phyloP scores from a whole-genome alignment of 2,329 filamentous ascomycete species.

The Zymoseptoria pseudotritici region DNA sequence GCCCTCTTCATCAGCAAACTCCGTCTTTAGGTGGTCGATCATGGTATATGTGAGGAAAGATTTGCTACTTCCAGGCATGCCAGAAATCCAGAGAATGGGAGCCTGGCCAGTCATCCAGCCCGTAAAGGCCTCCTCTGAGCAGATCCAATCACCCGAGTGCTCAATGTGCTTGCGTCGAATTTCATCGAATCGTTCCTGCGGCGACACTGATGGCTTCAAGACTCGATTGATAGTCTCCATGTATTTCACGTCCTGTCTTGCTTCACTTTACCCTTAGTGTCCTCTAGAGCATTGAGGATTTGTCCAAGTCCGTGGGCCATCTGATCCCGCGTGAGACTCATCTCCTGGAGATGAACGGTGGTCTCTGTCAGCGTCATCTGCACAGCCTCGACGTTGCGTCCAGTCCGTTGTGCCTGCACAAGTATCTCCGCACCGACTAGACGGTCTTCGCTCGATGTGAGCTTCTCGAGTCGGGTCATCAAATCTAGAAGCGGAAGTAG shows the following conservation, averaged over 20 bases:
- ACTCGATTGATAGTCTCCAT: constrained; percentile 36
- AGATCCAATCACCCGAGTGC: constrained; percentile 43
- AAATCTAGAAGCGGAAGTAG: constrained; percentile 16
- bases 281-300: constrained; percentile 5
- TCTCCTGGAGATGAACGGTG: background rate
- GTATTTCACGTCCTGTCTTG: constrained; percentile 15
- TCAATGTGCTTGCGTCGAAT: constrained; percentile 36
- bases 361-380: constrained; percentile 4
- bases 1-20: constrained; percentile 24
- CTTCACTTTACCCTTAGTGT: constrained; percentile 3
- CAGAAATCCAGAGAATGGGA: constrained; percentile 39
- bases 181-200: constrained; percentile 37
- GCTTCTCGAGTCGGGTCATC: constrained; percentile 34
- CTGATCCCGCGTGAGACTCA: background rate
- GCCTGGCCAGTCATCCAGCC: constrained; percentile 35
- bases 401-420: constrained; percentile 11
- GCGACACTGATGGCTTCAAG: constrained; percentile 37
- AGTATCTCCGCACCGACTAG: constrained; percentile 41
- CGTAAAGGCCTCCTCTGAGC: constrained; percentile 34
- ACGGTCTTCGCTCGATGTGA: constrained; percentile 38
- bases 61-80: constrained; percentile 43
- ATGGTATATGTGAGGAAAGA: constrained; percentile 41
- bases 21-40: constrained; percentile 32
- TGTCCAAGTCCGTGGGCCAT: constrained; percentile 2
- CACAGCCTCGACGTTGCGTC: constrained; percentile 10